Base-by-base conservation (phyloP, 768 basidiomycete species). In the Tulasnella sp. region DNA sequence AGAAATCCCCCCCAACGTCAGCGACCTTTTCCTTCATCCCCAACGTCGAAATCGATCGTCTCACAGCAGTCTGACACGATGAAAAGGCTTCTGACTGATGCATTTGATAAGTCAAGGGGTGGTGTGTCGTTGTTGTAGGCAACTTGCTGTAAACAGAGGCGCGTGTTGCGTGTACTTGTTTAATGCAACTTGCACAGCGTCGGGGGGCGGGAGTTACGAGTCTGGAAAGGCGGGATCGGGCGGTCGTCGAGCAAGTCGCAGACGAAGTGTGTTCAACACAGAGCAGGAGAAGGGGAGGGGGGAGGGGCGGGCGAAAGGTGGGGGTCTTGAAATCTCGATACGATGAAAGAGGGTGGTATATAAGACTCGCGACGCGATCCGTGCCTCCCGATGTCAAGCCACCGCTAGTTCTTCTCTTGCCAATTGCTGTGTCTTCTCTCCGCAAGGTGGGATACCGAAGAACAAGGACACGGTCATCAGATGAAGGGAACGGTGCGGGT, bases 401-500 rank as follows among this genome's bases (percentile, higher is more conserved):
- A 35, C 61, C 15, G 15, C 35, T 67, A 29, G 9, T 67, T 35
- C 61, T 67, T 67, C 61, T 67, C 61, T 29, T 32, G 10, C 32
- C 26, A 67, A 29, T 67, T 35, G 61, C 61, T 67, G 61, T 35
- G 32, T 35, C 29, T 67, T 67, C 61, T 67, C 61, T 67, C 61
- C 61, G 61, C 61, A 67, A 35, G 32, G 61, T 67, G 61, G 61
- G 61, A 67, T 67, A 67, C 61, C 61, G 61, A 67, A 67, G 61
- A 67, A 67, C 61, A 67, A 67, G 61, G 61, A 67, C 61, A 67
- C 61, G 61, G 61, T 67, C 61, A 67, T 67, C 61, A 67, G 61
- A 67, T 67, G 61, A 67, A 67, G 29, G 13, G 11, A 26, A 5
- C 10, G 10, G 48, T 48, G 51, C 20, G n/a, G 61, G 26, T 57